Base-by-base conservation (phyloP, 306 rosid species). In the Acacia confusa region DNA sequence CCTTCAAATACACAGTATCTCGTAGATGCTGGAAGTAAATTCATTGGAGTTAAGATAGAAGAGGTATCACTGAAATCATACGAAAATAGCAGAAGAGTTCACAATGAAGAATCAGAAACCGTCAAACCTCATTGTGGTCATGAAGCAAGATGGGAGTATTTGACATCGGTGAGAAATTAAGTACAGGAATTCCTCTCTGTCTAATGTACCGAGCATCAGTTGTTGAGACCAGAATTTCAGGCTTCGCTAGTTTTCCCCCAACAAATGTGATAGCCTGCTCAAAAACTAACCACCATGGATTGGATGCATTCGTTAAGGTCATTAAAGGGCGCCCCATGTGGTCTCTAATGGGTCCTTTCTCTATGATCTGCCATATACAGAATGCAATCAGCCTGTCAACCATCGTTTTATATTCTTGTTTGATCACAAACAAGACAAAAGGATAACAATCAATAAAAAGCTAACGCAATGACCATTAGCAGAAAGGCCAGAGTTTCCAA, bases 221-320 rank as follows among this genome's bases (percentile, higher is more conserved):
- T 30, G 99, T 92, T 47, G 99, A 89, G 74, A 91, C 48, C 81
- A 92, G 89, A 78, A 95, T 93, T 87, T 95, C 98, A 45, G 97
- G 99, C 87, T 75, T 90, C 17, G 91, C 83, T 65, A 92, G 97
- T 82, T 92, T 95, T 50, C 85, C 99, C 55, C 99, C 97, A 15
- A 84, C 91, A 7, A 91, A 86, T 43, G 83, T 25, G 65, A 93
- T 76, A 32, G 98, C 97, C 81, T 88, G 85, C 83, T 87, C 74
- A 85, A 95, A 93, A 71, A 93, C 89, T 32, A 82, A 79, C 98
- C 98, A 95, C 99, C 98, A 95, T 32, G 98, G 94, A 84, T 93
- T 95, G 74, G 97, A 90, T 76, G 85, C 94, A 85, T 93, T 79
- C 7, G 91, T 78, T n/a, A 84, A 50, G 9, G 98, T 93, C 88